These are phyloP conservation scores for Kazachstania sp. DNA, from an alignment of 1,139 yeast species.

Conservation along the genomic window DNA sequence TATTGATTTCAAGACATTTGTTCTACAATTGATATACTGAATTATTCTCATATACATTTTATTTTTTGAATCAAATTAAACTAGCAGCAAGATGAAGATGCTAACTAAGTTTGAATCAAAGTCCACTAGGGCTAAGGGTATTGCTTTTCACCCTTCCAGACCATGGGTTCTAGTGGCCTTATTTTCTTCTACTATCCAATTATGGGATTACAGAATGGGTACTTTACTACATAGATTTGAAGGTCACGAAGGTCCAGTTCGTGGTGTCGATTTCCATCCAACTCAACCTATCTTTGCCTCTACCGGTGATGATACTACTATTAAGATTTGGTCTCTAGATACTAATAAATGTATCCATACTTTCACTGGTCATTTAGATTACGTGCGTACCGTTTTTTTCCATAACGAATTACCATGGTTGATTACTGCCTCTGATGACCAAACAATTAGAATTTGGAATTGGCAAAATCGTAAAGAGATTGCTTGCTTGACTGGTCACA, in stretches of 20 bases:
- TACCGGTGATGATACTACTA: constrained; percentile 94
- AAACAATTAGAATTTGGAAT: constrained; percentile 97
- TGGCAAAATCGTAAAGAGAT: constrained; percentile 99
- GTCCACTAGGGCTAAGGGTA: constrained; percentile 97
- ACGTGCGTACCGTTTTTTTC: constrained; percentile 88
- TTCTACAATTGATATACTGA: no score
- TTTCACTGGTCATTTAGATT: constrained; percentile 87
- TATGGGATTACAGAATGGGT: constrained; percentile 99
- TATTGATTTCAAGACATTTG: no score
- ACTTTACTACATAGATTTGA: constrained; percentile 92
- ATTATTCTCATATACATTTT: not conserved
- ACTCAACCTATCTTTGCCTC: constrained; percentile 95
- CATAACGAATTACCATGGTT: constrained; percentile 98
- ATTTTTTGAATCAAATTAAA: not conserved
- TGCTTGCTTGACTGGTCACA: constrained; percentile 96
- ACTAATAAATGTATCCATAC: constrained; percentile 89
- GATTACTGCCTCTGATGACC: constrained; percentile 93
- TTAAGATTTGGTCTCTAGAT: constrained; percentile 93
- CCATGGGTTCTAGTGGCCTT: constrained; percentile 96
- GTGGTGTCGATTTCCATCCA: constrained; percentile 93
- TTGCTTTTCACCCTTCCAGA: constrained; percentile 88
- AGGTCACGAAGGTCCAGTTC: constrained; percentile 97
- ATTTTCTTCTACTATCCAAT: constrained; percentile 89
- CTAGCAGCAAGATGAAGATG: constrained; percentile 71
- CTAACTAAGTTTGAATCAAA: constrained; percentile 95